These are phyloP conservation scores for Naematelia aurantialba DNA, from an alignment of 768 basidiomycete species.

Conservation along the genomic window DNA sequence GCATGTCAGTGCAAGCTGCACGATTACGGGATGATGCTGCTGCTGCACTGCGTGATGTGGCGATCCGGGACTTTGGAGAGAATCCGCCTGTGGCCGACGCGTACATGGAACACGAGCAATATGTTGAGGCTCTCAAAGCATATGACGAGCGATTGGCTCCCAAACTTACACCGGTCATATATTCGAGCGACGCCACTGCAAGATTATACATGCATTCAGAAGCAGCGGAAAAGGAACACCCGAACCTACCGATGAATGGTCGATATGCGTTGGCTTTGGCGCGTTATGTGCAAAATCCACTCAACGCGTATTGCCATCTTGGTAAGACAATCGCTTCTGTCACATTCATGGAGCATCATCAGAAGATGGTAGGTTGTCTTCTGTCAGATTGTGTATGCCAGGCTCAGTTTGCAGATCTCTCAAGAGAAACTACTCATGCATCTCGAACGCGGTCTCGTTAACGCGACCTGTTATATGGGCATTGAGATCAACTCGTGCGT, in stretches of 20 bases:
- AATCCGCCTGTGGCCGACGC: slow-evolving; percentile 30
- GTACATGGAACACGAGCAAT: slow-evolving; percentile 33
- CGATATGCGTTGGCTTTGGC: slow-evolving; percentile 93
- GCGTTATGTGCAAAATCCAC: slow-evolving; percentile 84
- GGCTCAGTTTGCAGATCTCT: slow-evolving; percentile 62
- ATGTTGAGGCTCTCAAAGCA: slow-evolving; percentile 21
- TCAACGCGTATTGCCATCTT: slow-evolving; percentile 89
- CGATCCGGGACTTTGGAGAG: slow-evolving; percentile 23
- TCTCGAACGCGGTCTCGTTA: slow-evolving; percentile 82
- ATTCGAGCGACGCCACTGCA: slow-evolving; percentile 84
- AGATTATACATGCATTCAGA: slow-evolving; percentile 88
- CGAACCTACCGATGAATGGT: slow-evolving; percentile 67
- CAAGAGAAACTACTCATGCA: slow-evolving; percentile 74
- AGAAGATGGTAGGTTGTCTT: slow-evolving; percentile 65
- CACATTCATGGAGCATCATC: slow-evolving; percentile 76
- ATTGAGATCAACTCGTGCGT: slow-evolving; percentile 95
- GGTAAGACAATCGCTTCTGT: slow-evolving; percentile 79
- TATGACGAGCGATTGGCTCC: slow-evolving; percentile 25
- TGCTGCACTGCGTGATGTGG: slow-evolving; percentile 36
- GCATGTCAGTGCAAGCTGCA: slow-evolving; percentile 73
- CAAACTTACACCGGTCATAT: slow-evolving; percentile 57
- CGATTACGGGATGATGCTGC: slow-evolving; percentile 40
- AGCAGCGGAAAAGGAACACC: slow-evolving; percentile 79
- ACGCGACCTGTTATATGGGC: slow-evolving; percentile 84
- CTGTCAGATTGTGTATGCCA: neutral